phyloP scores from a whole-genome alignment of 768 basidiomycete species.

The Lactarius indigo region DNA sequence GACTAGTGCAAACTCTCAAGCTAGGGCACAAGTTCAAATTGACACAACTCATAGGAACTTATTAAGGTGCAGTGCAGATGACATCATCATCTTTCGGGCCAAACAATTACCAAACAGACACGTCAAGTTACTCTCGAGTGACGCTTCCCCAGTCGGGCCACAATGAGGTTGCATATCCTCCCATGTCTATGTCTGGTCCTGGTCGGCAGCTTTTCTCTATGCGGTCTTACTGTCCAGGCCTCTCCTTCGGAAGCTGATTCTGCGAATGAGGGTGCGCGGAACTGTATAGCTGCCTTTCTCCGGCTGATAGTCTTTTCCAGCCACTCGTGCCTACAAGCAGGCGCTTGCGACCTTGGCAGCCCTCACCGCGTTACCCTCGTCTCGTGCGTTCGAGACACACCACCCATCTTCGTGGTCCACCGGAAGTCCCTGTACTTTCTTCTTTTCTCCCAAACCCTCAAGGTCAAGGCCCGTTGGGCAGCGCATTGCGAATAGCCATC shows the following conservation, averaged over 20 bases:
- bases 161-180: too few species aligned
- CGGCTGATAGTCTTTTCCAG: constrained; percentile 35
- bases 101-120: too few species aligned
- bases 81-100: too few species aligned
- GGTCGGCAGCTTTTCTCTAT: background rate
- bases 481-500: constrained; percentile 59
- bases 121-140: too few species aligned
- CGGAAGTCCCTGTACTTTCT: constrained; percentile 49
- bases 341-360: constrained; percentile 65
- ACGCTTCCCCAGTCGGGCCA: too few species aligned
- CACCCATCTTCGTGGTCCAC: constrained; percentile 38
- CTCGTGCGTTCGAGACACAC: constrained; percentile 53
- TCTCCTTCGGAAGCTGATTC: constrained; percentile 14
- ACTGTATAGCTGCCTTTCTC: background rate
- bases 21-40: too few species aligned
- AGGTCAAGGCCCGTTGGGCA: constrained; percentile 74
- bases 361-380: constrained; percentile 56
- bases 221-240: background rate
- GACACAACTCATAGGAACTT: too few species aligned
- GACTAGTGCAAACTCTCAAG: too few species aligned
- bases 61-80: too few species aligned
- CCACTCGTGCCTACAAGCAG: constrained; percentile 71
- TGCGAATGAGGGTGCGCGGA: constrained; percentile 23
- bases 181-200: constrained; percentile 11
- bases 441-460: constrained; percentile 68